These are phyloP conservation scores for Saprolegnia parasitica DNA, from an alignment of 352 stramenopile genomes.

Conservation along the genomic window DNA sequence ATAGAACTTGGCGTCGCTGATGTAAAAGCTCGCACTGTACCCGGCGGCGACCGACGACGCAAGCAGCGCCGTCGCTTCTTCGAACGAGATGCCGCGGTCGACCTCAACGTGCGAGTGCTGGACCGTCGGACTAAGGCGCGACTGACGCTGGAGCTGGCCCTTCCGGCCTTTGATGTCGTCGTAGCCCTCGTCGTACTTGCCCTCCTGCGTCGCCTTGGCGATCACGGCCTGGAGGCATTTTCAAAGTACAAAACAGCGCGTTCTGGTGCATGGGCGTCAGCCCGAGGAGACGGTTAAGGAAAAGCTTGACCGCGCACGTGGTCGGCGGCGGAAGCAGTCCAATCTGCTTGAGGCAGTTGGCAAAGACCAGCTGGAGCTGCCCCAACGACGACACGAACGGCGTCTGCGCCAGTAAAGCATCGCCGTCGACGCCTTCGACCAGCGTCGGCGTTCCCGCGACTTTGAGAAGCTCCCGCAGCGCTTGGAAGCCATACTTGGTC, in stretches of 20 bases:
- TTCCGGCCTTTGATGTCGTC: constrained; percentile 30
- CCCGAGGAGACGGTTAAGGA: constrained; percentile 38
- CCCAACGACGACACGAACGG: constrained; percentile 7
- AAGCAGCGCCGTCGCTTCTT: constrained; percentile 8
- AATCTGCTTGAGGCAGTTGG: constrained; percentile 20
- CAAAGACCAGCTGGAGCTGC: constrained; percentile 14
- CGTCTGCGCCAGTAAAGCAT: not conserved
- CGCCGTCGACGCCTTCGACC: not conserved
- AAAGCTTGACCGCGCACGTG: constrained; percentile 31
- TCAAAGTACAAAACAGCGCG: constrained; percentile 38
- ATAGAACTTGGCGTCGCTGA: constrained; percentile 22
- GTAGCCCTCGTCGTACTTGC: constrained; percentile 44
- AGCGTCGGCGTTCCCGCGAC: constrained; percentile 13
- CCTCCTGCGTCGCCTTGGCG: constrained; percentile 32
- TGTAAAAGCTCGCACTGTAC: constrained; percentile 24
- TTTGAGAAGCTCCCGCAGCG: constrained; percentile 32
- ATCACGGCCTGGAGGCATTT: constrained; percentile 30
- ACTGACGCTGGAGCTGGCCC: constrained; percentile 14
- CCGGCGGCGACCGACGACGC: constrained; percentile 3
- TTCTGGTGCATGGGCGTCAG: constrained; percentile 32
- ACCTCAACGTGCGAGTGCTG: constrained; percentile 20
- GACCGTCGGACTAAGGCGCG: constrained; percentile 19
- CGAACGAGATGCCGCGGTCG: constrained; percentile 32
- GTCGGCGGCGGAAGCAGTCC: not conserved
- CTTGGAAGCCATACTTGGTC: constrained; percentile 32